Evolutionary conservation across 1,284 basidiomycete genomes (phyloP), one percentile per base, ranked within the genome.

Genomic region (Anthracocystis setariae): DNA sequence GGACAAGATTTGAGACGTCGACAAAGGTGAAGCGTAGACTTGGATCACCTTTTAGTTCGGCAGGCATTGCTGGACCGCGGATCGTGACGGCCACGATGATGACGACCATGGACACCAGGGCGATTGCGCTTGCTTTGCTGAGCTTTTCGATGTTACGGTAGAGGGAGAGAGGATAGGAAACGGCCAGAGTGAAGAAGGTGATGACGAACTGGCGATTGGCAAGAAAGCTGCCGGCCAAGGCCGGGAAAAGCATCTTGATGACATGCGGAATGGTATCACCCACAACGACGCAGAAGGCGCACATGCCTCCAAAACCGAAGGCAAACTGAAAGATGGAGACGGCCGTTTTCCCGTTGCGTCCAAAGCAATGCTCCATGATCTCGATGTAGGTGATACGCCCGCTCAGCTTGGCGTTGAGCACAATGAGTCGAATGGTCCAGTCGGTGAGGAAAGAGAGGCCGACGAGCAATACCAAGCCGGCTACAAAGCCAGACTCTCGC

Each of bases 111-210:
- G 93, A 92, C 38, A 94, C 81, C 21, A 82, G 71, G 0, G 85
- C 85, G 59, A 99, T 88, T 1, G 91, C 90, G 32, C 92, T 94
- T 4, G 94, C 94, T 55, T 94, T 90, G 27, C 93, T 91, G 29
- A 99, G 89, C 84, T 96, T 98, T 84, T 96, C 92, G 76, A 99
- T 98, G 83, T 97, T 93, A 52, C 95, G 91, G 83, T 98, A 93
- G 18, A 99, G 87, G 5, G 92, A 95, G 33, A 99, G 88, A 0
- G 96, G 96, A 82, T 94, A 98, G 5, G 94, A 95, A 35, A 82
- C 74, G 17, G 70, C 65, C 35, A 82, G 56, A 13, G 77, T 81
- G 55, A 75, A 80, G 58, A 98, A 89, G 76, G 89, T 88, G 56
- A 92, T 84, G 42, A 82, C 77, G 83, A 96, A 93, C 79, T 92